Base-by-base conservation (phyloP, 2,329 filamentous ascomycete species). In the Cyanodermella asteris region DNA sequence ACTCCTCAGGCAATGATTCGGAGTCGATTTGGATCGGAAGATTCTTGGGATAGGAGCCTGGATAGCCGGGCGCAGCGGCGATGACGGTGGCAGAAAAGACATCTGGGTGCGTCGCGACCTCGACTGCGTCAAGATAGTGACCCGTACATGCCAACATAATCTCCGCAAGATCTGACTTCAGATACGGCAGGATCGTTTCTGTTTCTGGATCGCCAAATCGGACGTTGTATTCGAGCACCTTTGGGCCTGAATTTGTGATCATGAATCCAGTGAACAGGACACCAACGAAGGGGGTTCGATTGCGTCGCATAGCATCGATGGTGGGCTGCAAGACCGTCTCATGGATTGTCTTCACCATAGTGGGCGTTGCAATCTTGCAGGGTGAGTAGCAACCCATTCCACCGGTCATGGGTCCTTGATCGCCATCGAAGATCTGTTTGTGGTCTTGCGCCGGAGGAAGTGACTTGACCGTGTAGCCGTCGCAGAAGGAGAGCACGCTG, bases 351-450 rank as follows among this genome's bases (percentile, higher is more conserved):
- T 72, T 72, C 11, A 87, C 61, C n/a, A 91, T 58, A 32, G 72
- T 66, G 25, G 69, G 64, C 0, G 72, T 74, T 16, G 73, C 71
- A 38, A 82, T 72, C 34, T 67, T 74, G 2, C 82, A 90, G n/a
- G 77, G 77, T 10, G 82, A 81, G 49, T 94, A 94, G 44, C 81
- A 91, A 25, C 87, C 87, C 87, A 94, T 94, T 20, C 87, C 87
- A 31, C 84, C 87, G 3, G 87, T 94, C 53, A 94, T 94, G 18
- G 81, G 77, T 2, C 87, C 87, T 24, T 66, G 61, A 44, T 94
- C 84, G 27, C 76, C 78, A 41, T 97, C 87, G 26, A 75, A 76
- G 35, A 90, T 81, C 33, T 81, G 68, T 62, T 97, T 94, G 58
- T 97, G 87, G 47, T 94, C 87, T 49, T 97, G 87, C 2, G 84